These are phyloP conservation scores for Irpex rosettiformis DNA, from an alignment of 1,284 basidiomycete genomes.

Conservation along the genomic window DNA sequence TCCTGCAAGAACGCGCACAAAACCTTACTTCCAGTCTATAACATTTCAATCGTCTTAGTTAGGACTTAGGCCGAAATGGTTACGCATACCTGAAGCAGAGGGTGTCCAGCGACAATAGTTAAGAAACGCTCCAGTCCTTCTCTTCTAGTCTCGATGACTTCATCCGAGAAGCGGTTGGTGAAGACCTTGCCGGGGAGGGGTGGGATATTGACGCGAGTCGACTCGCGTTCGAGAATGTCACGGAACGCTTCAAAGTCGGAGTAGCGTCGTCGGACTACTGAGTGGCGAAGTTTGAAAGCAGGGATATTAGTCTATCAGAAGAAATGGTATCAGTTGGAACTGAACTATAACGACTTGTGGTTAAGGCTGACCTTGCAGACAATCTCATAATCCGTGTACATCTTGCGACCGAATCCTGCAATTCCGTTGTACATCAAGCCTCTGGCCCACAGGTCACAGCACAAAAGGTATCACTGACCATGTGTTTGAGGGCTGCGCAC, in stretches of 20 bases:
- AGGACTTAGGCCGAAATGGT: background rate
- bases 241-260: conserved; percentile 99
- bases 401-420: conserved; percentile 90
- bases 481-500: conserved; percentile 97
- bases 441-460: background rate
- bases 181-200: conserved; percentile 96
- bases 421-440: background rate
- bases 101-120: conserved; percentile 96
- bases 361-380: conserved; percentile 77
- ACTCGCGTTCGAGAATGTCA: conserved; percentile 96
- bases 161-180: conserved; percentile 95
- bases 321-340: background rate
- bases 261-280: conserved; percentile 91
- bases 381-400: conserved; percentile 99
- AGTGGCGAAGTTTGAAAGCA: conserved; percentile 96
- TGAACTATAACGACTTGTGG: background rate
- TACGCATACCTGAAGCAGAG: conserved; percentile 80
- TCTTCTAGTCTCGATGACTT: conserved; percentile 90
- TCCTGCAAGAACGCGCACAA: conserved; percentile 96
- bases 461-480: conserved; percentile 49
- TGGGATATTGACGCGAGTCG: conserved; percentile 96
- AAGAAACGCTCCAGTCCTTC: conserved; percentile 96
- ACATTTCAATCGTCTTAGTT: background rate
- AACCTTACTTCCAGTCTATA: conserved; percentile 93
- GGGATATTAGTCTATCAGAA: conserved; percentile 89